phyloP scores from a whole-genome alignment of 345 rosid genomes.

The Garcia nutans region DNA sequence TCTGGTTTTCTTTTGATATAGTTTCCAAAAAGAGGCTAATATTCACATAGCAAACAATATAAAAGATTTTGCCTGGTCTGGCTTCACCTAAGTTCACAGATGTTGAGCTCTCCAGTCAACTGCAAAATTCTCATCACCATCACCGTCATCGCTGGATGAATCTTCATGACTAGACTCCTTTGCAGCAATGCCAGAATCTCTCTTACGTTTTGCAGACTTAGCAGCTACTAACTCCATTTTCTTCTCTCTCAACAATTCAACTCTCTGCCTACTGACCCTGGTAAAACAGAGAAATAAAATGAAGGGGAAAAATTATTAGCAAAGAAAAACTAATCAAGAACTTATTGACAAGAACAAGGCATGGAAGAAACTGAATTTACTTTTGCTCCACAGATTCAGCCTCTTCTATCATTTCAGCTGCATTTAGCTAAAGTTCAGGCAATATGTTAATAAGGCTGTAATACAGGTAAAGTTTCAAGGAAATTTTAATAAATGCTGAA shows the following conservation, averaged over 20 bases:
- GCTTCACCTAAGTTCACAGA: constrained; percentile 37
- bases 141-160: constrained; percentile 64
- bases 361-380: constrained; percentile 36
- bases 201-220: constrained; percentile 55
- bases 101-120: constrained; percentile 99
- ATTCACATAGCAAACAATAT: neutral
- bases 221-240: constrained; percentile 67
- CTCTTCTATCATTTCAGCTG: constrained; percentile 90
- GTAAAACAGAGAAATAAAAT: neutral
- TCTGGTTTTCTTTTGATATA: neutral
- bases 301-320: neutral
- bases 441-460: neutral
- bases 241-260: constrained; percentile 62
- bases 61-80: neutral
- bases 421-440: constrained; percentile 65
- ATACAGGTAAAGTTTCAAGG: neutral
- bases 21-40: neutral
- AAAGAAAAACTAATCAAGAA: neutral
- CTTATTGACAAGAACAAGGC: neutral
- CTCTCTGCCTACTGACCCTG: constrained; percentile 62
- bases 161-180: constrained; percentile 43
- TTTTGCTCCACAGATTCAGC: constrained; percentile 83
- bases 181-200: constrained; percentile 33
- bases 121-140: constrained; percentile 49
- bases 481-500: neutral